Evolutionary conservation across 2,329 filamentous ascomycete species (phyloP).

Genomic region (Colletotrichum sp.): DNA sequence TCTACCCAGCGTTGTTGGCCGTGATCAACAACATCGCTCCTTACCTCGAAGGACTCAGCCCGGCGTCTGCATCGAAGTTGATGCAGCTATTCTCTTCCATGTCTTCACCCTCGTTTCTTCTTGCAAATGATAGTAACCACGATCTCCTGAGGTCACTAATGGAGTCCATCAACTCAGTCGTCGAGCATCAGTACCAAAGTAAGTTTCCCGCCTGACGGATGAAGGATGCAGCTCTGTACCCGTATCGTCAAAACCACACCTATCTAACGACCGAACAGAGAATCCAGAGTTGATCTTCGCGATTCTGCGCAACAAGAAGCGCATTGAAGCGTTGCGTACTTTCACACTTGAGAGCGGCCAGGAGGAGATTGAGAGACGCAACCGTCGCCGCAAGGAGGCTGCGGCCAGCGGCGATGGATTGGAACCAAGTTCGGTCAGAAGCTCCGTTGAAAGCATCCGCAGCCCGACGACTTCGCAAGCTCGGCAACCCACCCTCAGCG

Average conservation of each 20-base stretch:
- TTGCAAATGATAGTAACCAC: constrained; percentile 93
- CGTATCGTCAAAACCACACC: neutral
- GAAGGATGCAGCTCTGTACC: neutral
- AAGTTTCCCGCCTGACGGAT: constrained; percentile 32
- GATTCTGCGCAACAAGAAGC: constrained; percentile 78
- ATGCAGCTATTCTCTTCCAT: constrained; percentile 90
- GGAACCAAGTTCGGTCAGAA: constrained; percentile 55
- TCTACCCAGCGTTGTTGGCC: constrained; percentile 89
- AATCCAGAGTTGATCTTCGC: constrained; percentile 84
- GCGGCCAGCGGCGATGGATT: constrained; percentile 52
- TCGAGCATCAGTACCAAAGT: constrained; percentile 88
- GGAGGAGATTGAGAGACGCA: constrained; percentile 85
- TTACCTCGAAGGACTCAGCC: constrained; percentile 77
- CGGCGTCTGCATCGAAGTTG: constrained; percentile 77
- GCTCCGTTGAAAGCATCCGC: constrained; percentile 70
- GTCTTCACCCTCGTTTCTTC: constrained; percentile 89
- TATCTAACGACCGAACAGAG: constrained; percentile 47
- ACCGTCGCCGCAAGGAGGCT: constrained; percentile 70
- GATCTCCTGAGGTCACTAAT: constrained; percentile 78
- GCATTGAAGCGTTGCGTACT: constrained; percentile 81
- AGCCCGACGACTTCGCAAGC: constrained; percentile 63
- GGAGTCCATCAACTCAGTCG: constrained; percentile 85
- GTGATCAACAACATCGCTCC: constrained; percentile 94
- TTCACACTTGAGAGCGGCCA: constrained; percentile 93
- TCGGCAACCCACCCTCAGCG: constrained; percentile 60